Conservation (phyloP, 2,329 filamentous ascomycete species). For the Colletotrichum sp. region DNA sequence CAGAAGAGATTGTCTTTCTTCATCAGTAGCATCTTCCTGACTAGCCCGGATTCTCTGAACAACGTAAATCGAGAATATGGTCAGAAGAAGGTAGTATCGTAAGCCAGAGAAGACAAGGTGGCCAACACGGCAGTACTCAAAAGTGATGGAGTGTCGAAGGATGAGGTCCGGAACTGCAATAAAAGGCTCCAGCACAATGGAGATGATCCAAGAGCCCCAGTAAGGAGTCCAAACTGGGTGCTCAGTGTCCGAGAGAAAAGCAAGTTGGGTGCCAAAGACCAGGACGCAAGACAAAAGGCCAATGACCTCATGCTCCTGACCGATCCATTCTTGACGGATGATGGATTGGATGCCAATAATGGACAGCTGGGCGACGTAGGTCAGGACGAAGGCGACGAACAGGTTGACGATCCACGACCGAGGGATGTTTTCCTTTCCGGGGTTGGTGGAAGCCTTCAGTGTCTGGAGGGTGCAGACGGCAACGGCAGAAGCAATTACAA, state of each 20-base stretch:
- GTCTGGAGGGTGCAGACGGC: slow-evolving; percentile 60
- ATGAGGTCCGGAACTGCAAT: slow-evolving; percentile 37
- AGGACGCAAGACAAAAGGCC: slow-evolving; percentile 66
- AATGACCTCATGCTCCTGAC: slow-evolving; percentile 55
- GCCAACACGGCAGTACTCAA: slow-evolving; percentile 12
- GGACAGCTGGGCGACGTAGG: slow-evolving; percentile 52
- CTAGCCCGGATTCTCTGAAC: slow-evolving; percentile 15
- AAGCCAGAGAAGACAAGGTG: slow-evolving; percentile 14
- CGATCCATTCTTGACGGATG: slow-evolving; percentile 39
- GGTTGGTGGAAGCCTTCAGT: slow-evolving; percentile 34
- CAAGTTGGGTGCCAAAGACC: slow-evolving; percentile 65
- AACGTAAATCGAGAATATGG: slow-evolving; percentile 14
- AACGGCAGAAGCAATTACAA: slow-evolving; percentile 53
- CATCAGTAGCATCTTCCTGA: slow-evolving; percentile 43
- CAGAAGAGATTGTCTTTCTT: slow-evolving; percentile 64
- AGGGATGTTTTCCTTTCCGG: slow-evolving; percentile 39
- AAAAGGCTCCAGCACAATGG: slow-evolving; percentile 58
- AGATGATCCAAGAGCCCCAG: slow-evolving; percentile 65
- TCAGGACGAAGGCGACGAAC: slow-evolving; percentile 45
- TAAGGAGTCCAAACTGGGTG: slow-evolving; percentile 66
- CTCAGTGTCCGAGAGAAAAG: slow-evolving; percentile 54
- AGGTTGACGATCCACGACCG: slow-evolving; percentile 45
- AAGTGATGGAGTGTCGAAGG: slow-evolving; percentile 28
- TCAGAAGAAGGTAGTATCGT: slow-evolving; percentile 15
- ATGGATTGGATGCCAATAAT: slow-evolving; percentile 41